A percentile compares a stretch with the other conserved stretches of the same genome.
These are phyloP conservation scores for Rhodomyrtus tomentosa DNA, from an alignment of 345 rosid species.

Conservation along the genomic window DNA sequence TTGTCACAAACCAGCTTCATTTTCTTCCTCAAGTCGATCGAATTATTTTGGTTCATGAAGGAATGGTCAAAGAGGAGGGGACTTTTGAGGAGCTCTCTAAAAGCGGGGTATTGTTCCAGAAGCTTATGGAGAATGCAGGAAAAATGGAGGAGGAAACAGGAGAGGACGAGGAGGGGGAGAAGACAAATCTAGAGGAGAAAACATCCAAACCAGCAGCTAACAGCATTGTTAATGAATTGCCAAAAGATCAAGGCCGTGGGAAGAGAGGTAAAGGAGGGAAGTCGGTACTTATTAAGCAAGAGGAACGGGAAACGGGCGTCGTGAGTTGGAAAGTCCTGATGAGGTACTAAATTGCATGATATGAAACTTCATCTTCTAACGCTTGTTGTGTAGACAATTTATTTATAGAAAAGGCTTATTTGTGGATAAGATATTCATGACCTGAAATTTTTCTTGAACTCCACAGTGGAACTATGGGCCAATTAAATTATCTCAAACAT, in stretches of 20 bases:
- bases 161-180: conserved; percentile 18
- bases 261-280: conserved; percentile 50
- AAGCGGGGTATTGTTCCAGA: conserved; percentile 62
- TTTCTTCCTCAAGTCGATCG: conserved; percentile 90
- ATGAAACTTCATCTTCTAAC: no score
- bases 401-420: neutral
- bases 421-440: neutral
- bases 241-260: conserved; percentile 8
- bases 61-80: conserved; percentile 80
- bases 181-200: conserved; percentile 10
- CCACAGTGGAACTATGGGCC: neutral
- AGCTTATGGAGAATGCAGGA: conserved; percentile 93
- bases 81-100: conserved; percentile 74
- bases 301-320: conserved; percentile 94
- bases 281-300: conserved; percentile 80
- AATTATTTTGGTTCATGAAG: conserved; percentile 62
- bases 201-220: conserved; percentile 26
- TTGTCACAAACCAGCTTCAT: conserved; percentile 93
- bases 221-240: conserved; percentile 6
- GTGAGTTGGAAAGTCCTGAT: conserved; percentile 72
- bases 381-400: neutral
- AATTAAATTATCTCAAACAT: neutral
- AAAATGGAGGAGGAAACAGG: conserved; percentile 69
- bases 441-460: neutral
- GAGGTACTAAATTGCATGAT: conserved; percentile 35